Conservation (phyloP, 768 basidiomycete species). For the Tulasnella calospora region DNA sequence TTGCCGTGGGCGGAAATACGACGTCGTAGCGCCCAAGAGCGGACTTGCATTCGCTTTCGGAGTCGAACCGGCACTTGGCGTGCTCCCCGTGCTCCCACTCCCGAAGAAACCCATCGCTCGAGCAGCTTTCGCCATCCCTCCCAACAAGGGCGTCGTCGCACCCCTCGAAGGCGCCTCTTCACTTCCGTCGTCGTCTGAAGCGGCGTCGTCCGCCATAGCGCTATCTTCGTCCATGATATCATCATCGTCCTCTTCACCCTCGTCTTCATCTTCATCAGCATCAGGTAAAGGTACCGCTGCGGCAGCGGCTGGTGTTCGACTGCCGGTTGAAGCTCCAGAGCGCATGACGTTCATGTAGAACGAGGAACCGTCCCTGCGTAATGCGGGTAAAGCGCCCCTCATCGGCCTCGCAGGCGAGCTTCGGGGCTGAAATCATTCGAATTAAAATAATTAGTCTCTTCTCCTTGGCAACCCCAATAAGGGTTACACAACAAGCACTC, state of each 20-base stretch:
- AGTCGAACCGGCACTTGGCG: not conserved
- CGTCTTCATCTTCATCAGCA: not conserved
- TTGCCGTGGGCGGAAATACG: conserved; percentile 3
- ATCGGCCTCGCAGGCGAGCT: not conserved
- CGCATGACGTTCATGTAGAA: conserved; percentile 16
- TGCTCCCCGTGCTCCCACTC: not conserved
- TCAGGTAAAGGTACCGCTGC: not conserved
- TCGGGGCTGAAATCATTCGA: not conserved
- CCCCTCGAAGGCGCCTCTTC: not conserved
- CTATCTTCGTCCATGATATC: conserved; percentile 2
- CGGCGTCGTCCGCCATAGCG: not conserved
- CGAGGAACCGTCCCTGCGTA: conserved; percentile 23
- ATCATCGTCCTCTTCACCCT: conserved; percentile 9
- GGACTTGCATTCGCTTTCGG: not conserved
- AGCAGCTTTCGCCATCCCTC: not conserved
- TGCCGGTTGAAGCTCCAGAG: not conserved
- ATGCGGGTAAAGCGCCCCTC: conserved; percentile 6
- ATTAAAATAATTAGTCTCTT: not conserved
- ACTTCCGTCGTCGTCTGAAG: conserved; percentile 18
- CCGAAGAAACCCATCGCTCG: not conserved
- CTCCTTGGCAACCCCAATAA: not conserved
- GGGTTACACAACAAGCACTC: not conserved
- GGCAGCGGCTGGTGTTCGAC: not conserved
- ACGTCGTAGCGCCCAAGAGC: not conserved
- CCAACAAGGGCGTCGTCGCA: not conserved